Base-by-base conservation (phyloP, 169 alveolate genomes). In the Babesia bovis region DNA sequence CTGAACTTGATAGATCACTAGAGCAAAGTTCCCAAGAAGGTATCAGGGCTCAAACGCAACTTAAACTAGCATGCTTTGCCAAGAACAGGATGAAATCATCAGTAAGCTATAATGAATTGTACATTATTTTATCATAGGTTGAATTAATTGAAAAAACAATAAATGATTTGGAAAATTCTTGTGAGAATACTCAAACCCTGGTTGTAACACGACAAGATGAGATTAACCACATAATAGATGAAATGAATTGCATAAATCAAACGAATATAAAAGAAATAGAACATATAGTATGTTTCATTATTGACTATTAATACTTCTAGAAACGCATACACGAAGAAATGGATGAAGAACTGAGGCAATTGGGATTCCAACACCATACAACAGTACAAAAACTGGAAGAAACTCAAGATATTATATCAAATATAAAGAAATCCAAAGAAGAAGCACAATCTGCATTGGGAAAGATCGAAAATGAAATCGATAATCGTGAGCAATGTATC, bases 271-370 rank as follows among this genome's bases (percentile, higher is more conserved):
- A 6, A 9, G 33, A 44, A 38, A 21, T 63, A 13, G 40, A 17
- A 17, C 45, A 38, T 15, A 30, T 63, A 21, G 73, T 63, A 25
- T n/a, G n/a, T n/a, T n/a, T n/a, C n/a, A n/a, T n/a, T n/a, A n/a
- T n/a, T n/a, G n/a, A n/a, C n/a, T n/a, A n/a, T n/a, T 17, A 38
- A 26, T 17, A 0, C 17, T 59, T 59, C 35, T 21, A 59, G 69
- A 55, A 17, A 21, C 53, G 55, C 35, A 63, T 49, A 23, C 44
- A 63, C 23, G 52, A 10, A 7, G 73, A 47, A 15, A 52, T 45
- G 33, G 50, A 30, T 12, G 28, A 30, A 15, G 61, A 44, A 44
- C 21, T 28, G 26, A 23, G 21, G 1, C 5, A 19, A 12, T 33
- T 41, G 19, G 61, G 25, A 3, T 33, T 7, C 26, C 52, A 49